Evolutionary conservation across 2,329 filamentous ascomycete species (phyloP), one percentile per base, ranked within the genome.

Genomic region (Exophiala phaeomuriformis): DNA sequence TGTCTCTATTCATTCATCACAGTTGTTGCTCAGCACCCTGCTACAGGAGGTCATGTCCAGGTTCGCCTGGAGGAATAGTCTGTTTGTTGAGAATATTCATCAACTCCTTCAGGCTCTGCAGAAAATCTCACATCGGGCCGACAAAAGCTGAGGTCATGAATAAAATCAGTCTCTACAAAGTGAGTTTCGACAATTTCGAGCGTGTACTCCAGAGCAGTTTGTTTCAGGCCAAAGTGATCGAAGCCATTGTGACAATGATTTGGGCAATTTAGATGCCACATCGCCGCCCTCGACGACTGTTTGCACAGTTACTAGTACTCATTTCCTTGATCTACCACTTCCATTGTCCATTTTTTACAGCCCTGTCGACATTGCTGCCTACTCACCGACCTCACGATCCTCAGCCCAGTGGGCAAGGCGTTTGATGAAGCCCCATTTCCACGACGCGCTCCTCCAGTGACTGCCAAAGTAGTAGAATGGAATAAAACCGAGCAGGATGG

Each of bases 51-150:
- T 48, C 31, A 48, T 37, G 45, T 35, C 30, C 10, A 30, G 33
- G 45, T 48, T 48, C 10, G 9, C 45, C 9, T 48, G 45, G 45
- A 48, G 28, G 33, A 48, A 48, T 37, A 5, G 2, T 12, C 12
- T 48, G 45, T 37, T 48, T 6, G 45, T 48, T 6, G 45, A 48
- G 45, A 48, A 48, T 48, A 37, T 48, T 32, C 32, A 30, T 29
- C 29, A 32, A 2, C 43, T 46, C 43, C 30, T 46, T 27, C 27
- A 46, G 29, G 43, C 43, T 46, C 29, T 46, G 43, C 43, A 30
- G 19, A 46, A 46, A 8, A 46, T 31, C 5, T 19, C 19, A 19
- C 19, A 19, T 19, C 19, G 19, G 19, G 19, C 19, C 19, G 19
- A 19, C 19, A 19, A 19, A 19, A 19, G 19, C 19, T 19, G 19